These are phyloP conservation scores for Ogataea henricii DNA, from an alignment of 805 yeast species.

Conservation along the genomic window DNA sequence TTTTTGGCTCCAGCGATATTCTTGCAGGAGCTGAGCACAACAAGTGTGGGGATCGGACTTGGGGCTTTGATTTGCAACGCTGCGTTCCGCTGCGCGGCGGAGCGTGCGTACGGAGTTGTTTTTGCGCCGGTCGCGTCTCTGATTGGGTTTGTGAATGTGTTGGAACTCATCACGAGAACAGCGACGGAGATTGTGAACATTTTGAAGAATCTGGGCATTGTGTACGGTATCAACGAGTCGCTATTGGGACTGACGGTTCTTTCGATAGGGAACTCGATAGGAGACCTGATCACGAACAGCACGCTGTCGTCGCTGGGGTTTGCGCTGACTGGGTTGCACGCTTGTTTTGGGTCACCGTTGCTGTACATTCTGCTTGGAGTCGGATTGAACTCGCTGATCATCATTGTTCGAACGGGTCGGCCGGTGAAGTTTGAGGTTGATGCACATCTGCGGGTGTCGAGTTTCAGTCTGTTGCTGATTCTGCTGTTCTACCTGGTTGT, in stretches of 20 bases:
- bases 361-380: constrained; percentile 50
- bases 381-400: constrained; percentile 47
- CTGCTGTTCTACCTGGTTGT: constrained; percentile 40
- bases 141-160: constrained; percentile 33
- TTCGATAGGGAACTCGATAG: constrained; percentile 52
- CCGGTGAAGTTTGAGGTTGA: constrained; percentile 41
- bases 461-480: constrained; percentile 42
- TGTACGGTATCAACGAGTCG: constrained; percentile 48
- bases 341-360: constrained; percentile 58
- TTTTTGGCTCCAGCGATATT: constrained; percentile 24
- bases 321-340: constrained; percentile 49
- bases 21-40: background rate
- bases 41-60: constrained; percentile 1
- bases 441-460: constrained; percentile 39
- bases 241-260: constrained; percentile 50
- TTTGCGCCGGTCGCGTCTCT: constrained; percentile 28
- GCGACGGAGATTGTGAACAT: constrained; percentile 34
- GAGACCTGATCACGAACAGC: constrained; percentile 52
- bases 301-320: constrained; percentile 41
- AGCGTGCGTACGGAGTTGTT: constrained; percentile 12
- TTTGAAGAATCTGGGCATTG: constrained; percentile 46
- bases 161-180: constrained; percentile 31
- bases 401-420: constrained; percentile 19
- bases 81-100: background rate
- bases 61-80: constrained; percentile 5